Conservation (phyloP, 257 asterid species). For the Solanum arcanum region DNA sequence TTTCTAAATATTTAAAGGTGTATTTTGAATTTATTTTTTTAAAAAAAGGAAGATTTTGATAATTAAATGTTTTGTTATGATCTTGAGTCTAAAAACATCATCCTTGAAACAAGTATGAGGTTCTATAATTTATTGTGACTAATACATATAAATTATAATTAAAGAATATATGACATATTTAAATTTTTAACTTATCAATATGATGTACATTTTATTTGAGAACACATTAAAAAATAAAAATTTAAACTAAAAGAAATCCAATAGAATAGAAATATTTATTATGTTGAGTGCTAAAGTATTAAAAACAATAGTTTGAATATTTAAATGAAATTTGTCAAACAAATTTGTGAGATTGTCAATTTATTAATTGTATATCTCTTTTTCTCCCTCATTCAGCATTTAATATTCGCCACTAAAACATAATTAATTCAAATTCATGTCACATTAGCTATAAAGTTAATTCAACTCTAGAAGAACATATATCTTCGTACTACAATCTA, state of each 20-base stretch:
- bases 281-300: not conserved
- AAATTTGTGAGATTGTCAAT: not conserved
- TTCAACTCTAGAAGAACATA: not conserved
- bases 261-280: not conserved
- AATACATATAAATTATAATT: not conserved
- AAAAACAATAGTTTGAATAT: not conserved
- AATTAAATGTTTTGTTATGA: not conserved
- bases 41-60: not conserved
- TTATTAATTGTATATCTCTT: not conserved
- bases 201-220: not conserved
- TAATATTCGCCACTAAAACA: not conserved
- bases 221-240: not conserved
- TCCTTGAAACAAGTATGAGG: not conserved
- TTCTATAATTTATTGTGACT: not conserved
- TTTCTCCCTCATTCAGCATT: not conserved
- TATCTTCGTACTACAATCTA: not conserved
- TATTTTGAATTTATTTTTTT: too few species aligned
- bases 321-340: not conserved
- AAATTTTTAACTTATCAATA: not conserved
- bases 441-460: not conserved
- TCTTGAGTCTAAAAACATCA: not conserved
- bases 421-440: not conserved
- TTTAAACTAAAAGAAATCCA: not conserved
- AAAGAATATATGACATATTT: not conserved
- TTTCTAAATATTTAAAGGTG: not conserved